Conservation (phyloP, 164 flowering plant species). For the Kingdonia uniflora region DNA sequence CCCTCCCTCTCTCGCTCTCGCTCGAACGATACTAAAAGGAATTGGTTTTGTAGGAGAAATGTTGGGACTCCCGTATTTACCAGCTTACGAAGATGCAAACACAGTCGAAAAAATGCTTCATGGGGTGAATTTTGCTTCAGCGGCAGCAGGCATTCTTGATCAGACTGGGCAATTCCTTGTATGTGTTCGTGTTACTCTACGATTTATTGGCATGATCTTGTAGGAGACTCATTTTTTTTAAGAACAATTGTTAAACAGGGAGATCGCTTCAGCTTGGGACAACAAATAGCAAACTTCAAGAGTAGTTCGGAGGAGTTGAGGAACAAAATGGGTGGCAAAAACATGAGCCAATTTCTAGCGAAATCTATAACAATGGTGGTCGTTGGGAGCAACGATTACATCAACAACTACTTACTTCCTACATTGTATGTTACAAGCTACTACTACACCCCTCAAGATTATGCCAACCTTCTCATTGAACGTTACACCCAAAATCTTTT, state of each 20-base stretch:
- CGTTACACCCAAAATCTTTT: background rate
- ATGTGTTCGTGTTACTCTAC: slow-evolving; percentile 3
- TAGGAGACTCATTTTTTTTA: no score
- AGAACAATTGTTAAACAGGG: slow-evolving; percentile 6
- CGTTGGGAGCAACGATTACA: slow-evolving; percentile 59
- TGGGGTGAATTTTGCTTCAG: slow-evolving; percentile 29
- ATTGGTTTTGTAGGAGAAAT: slow-evolving; percentile 6
- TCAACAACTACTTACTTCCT: slow-evolving; percentile 67
- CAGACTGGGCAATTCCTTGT: slow-evolving; percentile 44
- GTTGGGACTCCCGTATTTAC: slow-evolving; percentile 10
- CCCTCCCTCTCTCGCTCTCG: no score
- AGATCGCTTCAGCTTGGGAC: slow-evolving; percentile 29
- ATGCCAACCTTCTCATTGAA: slow-evolving; percentile 11
- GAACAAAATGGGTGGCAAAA: slow-evolving; percentile 19
- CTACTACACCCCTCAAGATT: slow-evolving; percentile 7
- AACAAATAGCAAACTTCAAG: slow-evolving; percentile 31
- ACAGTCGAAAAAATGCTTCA: slow-evolving; percentile 1
- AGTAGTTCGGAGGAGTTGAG: slow-evolving; percentile 16
- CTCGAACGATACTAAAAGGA: background rate
- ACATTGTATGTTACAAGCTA: slow-evolving; percentile 4
- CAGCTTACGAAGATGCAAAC: slow-evolving; percentile 4
- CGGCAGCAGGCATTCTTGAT: slow-evolving; percentile 38
- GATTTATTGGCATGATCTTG: no score
- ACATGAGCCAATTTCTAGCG: slow-evolving; percentile 49
- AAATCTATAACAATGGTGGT: slow-evolving; percentile 48